These are phyloP conservation scores for Kokia cookei DNA, from an alignment of 441 rosid species.

Conservation along the genomic window DNA sequence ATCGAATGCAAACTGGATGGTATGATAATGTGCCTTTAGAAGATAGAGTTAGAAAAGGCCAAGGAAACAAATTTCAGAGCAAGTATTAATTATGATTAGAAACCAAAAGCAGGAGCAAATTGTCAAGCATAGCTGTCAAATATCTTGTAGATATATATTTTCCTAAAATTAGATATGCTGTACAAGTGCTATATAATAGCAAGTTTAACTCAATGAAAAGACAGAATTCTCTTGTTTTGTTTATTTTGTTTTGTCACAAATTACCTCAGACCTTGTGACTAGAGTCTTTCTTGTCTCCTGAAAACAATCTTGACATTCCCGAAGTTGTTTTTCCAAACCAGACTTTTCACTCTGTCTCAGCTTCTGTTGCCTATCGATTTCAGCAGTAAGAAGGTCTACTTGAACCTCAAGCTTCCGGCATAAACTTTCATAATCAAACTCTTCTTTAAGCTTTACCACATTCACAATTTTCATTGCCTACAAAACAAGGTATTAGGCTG, in stretches of 20 bases:
- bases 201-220: too few relatives aligned
- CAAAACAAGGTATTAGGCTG: conserved; percentile 16
- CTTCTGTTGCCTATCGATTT: conserved; percentile 61
- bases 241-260: neutral
- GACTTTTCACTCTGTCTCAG: conserved; percentile 51
- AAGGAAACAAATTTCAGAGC: neutral
- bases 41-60: neutral
- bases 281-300: conserved; percentile 36
- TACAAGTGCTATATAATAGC: too few relatives aligned
- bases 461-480: conserved; percentile 95
- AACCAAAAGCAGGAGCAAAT: conserved; percentile 16
- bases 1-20: neutral
- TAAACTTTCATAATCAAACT: conserved; percentile 84
- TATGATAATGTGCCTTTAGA: neutral
- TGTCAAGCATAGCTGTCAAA: too few relatives aligned
- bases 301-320: conserved; percentile 42
- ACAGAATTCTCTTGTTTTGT: too few relatives aligned
- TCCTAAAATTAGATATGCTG: too few relatives aligned
- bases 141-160: too few relatives aligned
- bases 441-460: conserved; percentile 85
- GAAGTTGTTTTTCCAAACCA: conserved; percentile 46
- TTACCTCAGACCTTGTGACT: conserved; percentile 77
- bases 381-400: neutral
- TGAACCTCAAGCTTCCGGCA: neutral
- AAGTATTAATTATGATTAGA: neutral